A percentile compares a stretch with the other conserved stretches of the same genome.
Conservation (phyloP, 805 yeast genomes). For the Schizosaccharomyces lindneri region DNA sequence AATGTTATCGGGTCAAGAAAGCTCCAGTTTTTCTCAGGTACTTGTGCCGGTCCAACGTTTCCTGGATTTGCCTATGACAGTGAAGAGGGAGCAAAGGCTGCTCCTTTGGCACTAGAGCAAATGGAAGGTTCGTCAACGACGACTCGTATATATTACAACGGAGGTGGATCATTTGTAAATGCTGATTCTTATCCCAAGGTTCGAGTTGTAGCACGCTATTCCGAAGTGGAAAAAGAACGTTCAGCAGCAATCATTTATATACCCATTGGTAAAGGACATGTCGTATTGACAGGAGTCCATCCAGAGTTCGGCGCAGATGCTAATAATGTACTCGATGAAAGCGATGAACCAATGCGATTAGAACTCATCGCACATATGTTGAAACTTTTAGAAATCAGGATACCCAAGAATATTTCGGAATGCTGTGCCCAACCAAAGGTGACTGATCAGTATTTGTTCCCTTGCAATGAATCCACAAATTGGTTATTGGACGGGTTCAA, state of each 20-base stretch:
- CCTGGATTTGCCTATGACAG: slow-evolving; percentile 59
- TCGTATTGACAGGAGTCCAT: slow-evolving; percentile 61
- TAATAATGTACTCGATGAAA: not conserved
- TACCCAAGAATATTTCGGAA: not conserved
- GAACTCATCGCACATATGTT: slow-evolving; percentile 22
- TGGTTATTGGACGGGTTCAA: not conserved
- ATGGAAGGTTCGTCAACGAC: not conserved
- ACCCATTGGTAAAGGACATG: slow-evolving; percentile 48
- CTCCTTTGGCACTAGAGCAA: slow-evolving; percentile 14
- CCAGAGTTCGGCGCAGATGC: slow-evolving; percentile 41
- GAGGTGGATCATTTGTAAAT: slow-evolving; percentile 70
- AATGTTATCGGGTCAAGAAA: slow-evolving; percentile 64
- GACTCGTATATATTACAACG: slow-evolving; percentile 39
- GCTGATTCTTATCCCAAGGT: slow-evolving; percentile 31
- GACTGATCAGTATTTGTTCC: not conserved
- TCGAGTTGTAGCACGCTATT: slow-evolving; percentile 49
- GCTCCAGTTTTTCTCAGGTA: slow-evolving; percentile 58
- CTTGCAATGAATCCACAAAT: not conserved
- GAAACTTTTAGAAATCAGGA: slow-evolving; percentile 9
- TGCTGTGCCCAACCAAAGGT: not conserved
- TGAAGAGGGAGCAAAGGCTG: slow-evolving; percentile 51
- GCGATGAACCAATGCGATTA: not conserved
- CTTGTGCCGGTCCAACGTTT: slow-evolving; percentile 56
- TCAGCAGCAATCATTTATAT: slow-evolving; percentile 53
- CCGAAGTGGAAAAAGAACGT: slow-evolving; percentile 15